Evolutionary conservation across 805 yeast genomes (phyloP), one percentile per base, ranked within the genome.

Genomic region (Yarrowia keelungensis): DNA sequence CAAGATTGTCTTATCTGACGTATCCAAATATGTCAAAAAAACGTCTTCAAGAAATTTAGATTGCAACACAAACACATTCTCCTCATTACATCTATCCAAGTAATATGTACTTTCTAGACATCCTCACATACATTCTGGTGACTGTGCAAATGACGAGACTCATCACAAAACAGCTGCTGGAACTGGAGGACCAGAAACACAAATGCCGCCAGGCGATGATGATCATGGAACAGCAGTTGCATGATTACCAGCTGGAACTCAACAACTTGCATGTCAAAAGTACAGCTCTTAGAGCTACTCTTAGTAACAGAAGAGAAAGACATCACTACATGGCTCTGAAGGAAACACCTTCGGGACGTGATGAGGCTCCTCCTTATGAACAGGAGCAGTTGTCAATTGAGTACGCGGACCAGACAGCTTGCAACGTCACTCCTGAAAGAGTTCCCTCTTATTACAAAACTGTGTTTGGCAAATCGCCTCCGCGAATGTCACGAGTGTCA

Each of bases 141-240:
- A 10, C n/a, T 8, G 16, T 19, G 19, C 12, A 38, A 10, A 53
- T 53, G 59, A 39, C 59, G 9, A 32, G 35, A 19, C 35, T 8
- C 10, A 12, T 53, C 59, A 53, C 59, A 15, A 19, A 53, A 19
- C 35, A 53, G 45, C 59, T 53, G 16, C 59, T 53, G 35, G 32
- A 53, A 3, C 32, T 53, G 19, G 59, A 53, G 59, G 45, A 53
- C 59, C 59, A 39, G 19, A 53, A 53, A 53, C 59, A 53, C 59
- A 53, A 53, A 22, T 53, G 59, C 36, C 39, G 59, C 22, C 35
- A 22, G 36, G 59, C 59, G 19, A 53, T 53, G 59, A 14, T 53
- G 19, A 5, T 39, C 45, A 53, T 53, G 59, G 59, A 39, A 10
- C 59, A 53, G 36, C 35, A 39, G 59, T 22, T 53, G 45, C 39